These are phyloP conservation scores for Xylariaceae sp. DNA, from an alignment of 2,329 filamentous ascomycete genomes.

Conservation along the genomic window DNA sequence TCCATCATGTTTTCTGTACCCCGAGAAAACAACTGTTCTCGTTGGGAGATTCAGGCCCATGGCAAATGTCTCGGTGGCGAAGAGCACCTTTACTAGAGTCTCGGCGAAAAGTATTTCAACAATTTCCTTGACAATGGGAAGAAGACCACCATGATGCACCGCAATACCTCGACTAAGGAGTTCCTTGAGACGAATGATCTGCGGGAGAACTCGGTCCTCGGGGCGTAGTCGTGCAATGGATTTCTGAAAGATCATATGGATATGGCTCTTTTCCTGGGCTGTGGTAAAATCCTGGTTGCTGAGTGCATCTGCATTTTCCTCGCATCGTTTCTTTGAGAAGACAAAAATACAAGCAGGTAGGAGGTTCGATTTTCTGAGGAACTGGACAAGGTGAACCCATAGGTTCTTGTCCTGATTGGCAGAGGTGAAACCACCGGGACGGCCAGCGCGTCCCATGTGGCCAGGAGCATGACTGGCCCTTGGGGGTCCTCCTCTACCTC, in stretches of 20 bases:
- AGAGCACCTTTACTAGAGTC: slow-evolving; percentile 92
- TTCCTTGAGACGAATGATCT: slow-evolving; percentile 84
- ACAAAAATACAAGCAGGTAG: slow-evolving; percentile 96
- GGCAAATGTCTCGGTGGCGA: slow-evolving; percentile 96
- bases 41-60: slow-evolving; percentile 97
- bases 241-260: slow-evolving; percentile 96
- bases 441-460: slow-evolving; percentile 85
- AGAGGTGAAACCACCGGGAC: slow-evolving; percentile 80
- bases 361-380: slow-evolving; percentile 79
- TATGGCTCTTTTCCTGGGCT: slow-evolving; percentile 88
- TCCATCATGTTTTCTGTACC: slow-evolving; percentile 93
- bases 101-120: slow-evolving; percentile 96
- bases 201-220: slow-evolving; percentile 85
- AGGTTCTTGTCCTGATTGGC: slow-evolving; percentile 93
- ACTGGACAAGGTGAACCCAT: slow-evolving; percentile 94
- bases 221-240: slow-evolving; percentile 87
- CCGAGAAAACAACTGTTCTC: slow-evolving; percentile 94
- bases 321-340: slow-evolving; percentile 96
- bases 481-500: slow-evolving; percentile 54
- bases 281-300: slow-evolving; percentile 95
- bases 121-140: slow-evolving; percentile 96
- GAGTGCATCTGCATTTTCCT: slow-evolving; percentile 93
- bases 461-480: slow-evolving; percentile 63
- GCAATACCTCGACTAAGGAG: slow-evolving; percentile 85
- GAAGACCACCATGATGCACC: slow-evolving; percentile 88